These are phyloP conservation scores for Boletus eberwhitei DNA, from an alignment of 768 basidiomycete species.

Conservation along the genomic window DNA sequence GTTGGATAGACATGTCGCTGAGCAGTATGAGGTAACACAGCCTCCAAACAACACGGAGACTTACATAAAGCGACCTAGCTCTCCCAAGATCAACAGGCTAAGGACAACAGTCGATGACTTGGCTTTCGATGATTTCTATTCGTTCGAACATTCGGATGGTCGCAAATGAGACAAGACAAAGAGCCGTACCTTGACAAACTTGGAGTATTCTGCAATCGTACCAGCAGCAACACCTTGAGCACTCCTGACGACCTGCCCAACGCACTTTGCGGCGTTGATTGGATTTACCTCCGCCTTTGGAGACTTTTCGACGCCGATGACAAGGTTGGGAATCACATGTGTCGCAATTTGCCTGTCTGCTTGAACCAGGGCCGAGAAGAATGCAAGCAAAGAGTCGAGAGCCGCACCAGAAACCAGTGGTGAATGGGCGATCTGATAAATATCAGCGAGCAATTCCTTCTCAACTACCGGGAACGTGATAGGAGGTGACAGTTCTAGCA, in stretches of 20 bases:
- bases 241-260: constrained; percentile 78
- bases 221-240: constrained; percentile 72
- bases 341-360: constrained; percentile 83
- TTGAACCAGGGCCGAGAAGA: constrained; percentile 78
- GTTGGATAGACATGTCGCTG: constrained; percentile 84
- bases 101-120: constrained; percentile 70
- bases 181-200: constrained; percentile 62
- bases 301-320: constrained; percentile 62
- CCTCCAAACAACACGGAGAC: neutral
- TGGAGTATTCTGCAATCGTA: constrained; percentile 82
- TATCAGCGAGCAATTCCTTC: constrained; percentile 57
- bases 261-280: constrained; percentile 77
- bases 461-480: constrained; percentile 77
- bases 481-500: constrained; percentile 64
- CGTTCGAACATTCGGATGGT: neutral
- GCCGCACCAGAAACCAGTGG: constrained; percentile 73
- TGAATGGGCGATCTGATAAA: constrained; percentile 73
- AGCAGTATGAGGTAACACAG: constrained; percentile 1
- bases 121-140: constrained; percentile 54
- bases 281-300: constrained; percentile 52
- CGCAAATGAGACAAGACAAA: neutral
- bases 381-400: constrained; percentile 77
- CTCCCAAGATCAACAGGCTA: constrained; percentile 85
- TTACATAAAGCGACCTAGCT: constrained; percentile 89
- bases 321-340: constrained; percentile 75